phyloP scores from a whole-genome alignment of 139 green algal genomes.

The Microglena sp. region DNA sequence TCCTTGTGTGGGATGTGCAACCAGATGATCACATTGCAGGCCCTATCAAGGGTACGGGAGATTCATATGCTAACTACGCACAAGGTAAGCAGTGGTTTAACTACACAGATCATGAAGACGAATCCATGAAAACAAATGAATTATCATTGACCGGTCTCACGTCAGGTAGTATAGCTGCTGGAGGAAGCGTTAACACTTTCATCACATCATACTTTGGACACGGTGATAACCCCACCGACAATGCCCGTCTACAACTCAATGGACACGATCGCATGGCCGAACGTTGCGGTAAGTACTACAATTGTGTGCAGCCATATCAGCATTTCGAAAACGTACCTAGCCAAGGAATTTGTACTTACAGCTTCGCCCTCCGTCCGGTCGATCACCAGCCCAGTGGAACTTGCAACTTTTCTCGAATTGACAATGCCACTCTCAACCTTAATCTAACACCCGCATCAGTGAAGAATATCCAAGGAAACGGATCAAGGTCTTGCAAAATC shows the following conservation, averaged over 20 bases:
- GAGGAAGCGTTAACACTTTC: too few species aligned
- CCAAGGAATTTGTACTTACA: constrained; percentile 15
- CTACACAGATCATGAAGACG: constrained; percentile 13
- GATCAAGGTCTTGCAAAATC: background rate
- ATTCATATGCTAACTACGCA: too few species aligned
- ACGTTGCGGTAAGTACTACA: constrained; percentile 11
- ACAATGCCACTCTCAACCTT: constrained; percentile 20
- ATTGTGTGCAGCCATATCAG: constrained; percentile 15
- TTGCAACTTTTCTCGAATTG: constrained; percentile 22
- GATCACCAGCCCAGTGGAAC: constrained; percentile 14
- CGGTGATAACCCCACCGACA: constrained; percentile 9
- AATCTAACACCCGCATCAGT: background rate
- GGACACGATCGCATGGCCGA: constrained; percentile 14
- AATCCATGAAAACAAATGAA: too few species aligned
- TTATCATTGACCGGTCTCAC: too few species aligned
- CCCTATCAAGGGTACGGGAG: background rate
- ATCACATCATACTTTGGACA: background rate
- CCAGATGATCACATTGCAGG: background rate
- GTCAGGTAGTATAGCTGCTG: too few species aligned
- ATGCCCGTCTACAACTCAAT: constrained; percentile 11
- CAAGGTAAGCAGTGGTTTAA: constrained; percentile 17
- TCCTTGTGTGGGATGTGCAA: constrained; percentile 13
- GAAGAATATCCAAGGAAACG: too few species aligned
- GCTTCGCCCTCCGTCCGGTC: constrained; percentile 11
- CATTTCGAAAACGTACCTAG: constrained; percentile 12